Conservation (phyloP, 352 stramenopile genomes). For the Pythium aquatile region DNA sequence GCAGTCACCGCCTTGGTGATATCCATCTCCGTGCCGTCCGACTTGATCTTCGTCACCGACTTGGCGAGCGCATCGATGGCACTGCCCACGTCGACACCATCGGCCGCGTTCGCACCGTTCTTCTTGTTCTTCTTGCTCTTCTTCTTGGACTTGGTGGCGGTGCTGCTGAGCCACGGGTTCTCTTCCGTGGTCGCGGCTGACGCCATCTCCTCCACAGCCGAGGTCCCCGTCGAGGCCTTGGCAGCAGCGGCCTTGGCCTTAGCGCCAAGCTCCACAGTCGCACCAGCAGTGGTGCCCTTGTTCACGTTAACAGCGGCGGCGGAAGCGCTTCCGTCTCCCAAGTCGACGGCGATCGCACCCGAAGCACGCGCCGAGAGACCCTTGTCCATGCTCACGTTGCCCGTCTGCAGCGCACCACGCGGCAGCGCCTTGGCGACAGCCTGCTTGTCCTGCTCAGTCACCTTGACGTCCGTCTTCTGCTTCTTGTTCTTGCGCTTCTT, state of each 20-base stretch:
- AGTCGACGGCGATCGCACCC: constrained; percentile 63
- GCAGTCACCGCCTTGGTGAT: constrained; percentile 23
- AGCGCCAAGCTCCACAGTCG: constrained; percentile 33
- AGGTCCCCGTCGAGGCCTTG: background rate
- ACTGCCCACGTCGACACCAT: constrained; percentile 39
- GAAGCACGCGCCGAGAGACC: constrained; percentile 63
- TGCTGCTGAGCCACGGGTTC: constrained; percentile 66
- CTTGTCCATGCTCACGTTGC: constrained; percentile 71
- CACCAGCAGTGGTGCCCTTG: constrained; percentile 25
- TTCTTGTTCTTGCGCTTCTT: constrained; percentile 36
- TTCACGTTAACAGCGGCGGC: constrained; percentile 30
- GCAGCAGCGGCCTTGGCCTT: constrained; percentile 28
- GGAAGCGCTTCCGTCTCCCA: constrained; percentile 43
- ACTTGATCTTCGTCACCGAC: constrained; percentile 31
- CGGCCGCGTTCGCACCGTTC: constrained; percentile 26
- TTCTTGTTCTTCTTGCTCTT: constrained; percentile 59
- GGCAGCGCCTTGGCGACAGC: constrained; percentile 53
- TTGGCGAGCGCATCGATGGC: constrained; percentile 66
- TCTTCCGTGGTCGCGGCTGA: constrained; percentile 35
- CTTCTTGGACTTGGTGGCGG: constrained; percentile 58
- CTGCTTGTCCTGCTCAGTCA: constrained; percentile 51
- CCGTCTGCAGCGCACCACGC: constrained; percentile 52
- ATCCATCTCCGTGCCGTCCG: constrained; percentile 9
- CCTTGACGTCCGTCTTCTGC: constrained; percentile 36
- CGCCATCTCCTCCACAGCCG: background rate